Base-by-base conservation (phyloP, 352 stramenopile genomes). In the Phytophthora crassamura region DNA sequence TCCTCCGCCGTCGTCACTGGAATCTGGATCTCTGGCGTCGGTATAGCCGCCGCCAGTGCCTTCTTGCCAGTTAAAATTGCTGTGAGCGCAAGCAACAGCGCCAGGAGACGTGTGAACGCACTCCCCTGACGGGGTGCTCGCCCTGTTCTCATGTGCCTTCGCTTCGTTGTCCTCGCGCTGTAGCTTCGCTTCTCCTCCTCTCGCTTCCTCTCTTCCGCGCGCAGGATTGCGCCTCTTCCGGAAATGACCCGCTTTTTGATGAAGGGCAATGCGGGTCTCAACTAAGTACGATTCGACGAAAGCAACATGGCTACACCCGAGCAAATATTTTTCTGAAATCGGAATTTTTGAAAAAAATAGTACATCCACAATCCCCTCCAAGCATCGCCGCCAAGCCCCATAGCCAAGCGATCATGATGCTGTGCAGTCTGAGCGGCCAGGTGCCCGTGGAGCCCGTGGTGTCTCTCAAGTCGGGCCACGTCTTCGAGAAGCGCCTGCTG, bases 401-500 rank as follows among this genome's bases (percentile, higher is more conserved):
- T n/a, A 34, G n/a, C 7, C 11, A 25, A 32, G 11, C 53, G 12
- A 22, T 11, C 49, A 30, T n/a, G 8, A 93, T 95, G 84, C 78
- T 94, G 43, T 96, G 86, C 67, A 79, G 75, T 71, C 69, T 97
- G 45, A 94, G 84, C 42, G 90, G 90, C 46, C 78, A 94, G 57
- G 82, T 97, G 64, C 88, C 88, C 16, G 42, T 77, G 33, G 82
- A 96, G 74, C 90, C 90, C 47, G 89, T 97, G 46, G 85, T 92
- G 38, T 88, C 77, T 40, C 62, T 82, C 71, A 96, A 94, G 69
- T 93, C 85, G 7, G 88, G 89, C 35, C 84, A 93, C 61, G 77
- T 97, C 33, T 97, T 94, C 67, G 90, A 97, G 74, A 93, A 94
- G 71, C 71, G 83, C 16, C 74, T 96, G 42, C 72, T 97, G 59